Percentiles rank a stretch among this genome's conserved stretches.
phyloP scores from a whole-genome alignment of 2,329 filamentous ascomycete species.

The Balansia obtecta region DNA sequence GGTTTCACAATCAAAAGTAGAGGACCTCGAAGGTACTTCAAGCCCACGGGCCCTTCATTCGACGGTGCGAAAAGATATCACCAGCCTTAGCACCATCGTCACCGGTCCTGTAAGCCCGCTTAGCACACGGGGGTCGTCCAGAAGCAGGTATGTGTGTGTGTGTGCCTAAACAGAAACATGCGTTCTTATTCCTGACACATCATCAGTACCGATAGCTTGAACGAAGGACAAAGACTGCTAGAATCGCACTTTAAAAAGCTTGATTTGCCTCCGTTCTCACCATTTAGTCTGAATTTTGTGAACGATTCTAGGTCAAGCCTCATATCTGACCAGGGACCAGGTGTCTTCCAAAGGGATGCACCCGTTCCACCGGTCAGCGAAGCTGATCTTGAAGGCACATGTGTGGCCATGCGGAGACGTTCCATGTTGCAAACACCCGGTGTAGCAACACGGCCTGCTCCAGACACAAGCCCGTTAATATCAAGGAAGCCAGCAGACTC shows the following conservation, averaged over 20 bases:
- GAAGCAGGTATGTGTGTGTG: not conserved
- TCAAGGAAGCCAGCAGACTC: slow-evolving; percentile 9
- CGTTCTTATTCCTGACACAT: not conserved
- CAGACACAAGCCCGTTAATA: not conserved
- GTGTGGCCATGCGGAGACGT: slow-evolving; percentile 33
- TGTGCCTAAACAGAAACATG: not conserved
- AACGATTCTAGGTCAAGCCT: slow-evolving; percentile 8
- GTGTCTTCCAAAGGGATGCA: not conserved
- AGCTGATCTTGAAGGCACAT: slow-evolving; percentile 15
- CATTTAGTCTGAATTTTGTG: not conserved
- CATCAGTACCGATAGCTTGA: not conserved
- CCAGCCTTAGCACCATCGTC: not conserved
- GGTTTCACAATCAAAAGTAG: not conserved
- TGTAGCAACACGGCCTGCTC: slow-evolving; percentile 27
- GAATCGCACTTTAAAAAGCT: not conserved
- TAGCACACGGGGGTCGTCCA: not conserved
- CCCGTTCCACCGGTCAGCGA: not conserved
- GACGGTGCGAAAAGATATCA: not conserved
- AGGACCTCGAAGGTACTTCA: not conserved
- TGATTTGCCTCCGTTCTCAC: not conserved
- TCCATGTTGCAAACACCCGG: slow-evolving; percentile 37
- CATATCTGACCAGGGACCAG: not conserved
- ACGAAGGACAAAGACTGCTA: not conserved
- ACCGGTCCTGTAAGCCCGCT: not conserved
- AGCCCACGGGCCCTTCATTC: not conserved